Evolutionary conservation across 2,329 filamentous ascomycete genomes (phyloP).

Genomic region (Nothomitra cinnamomea): DNA sequence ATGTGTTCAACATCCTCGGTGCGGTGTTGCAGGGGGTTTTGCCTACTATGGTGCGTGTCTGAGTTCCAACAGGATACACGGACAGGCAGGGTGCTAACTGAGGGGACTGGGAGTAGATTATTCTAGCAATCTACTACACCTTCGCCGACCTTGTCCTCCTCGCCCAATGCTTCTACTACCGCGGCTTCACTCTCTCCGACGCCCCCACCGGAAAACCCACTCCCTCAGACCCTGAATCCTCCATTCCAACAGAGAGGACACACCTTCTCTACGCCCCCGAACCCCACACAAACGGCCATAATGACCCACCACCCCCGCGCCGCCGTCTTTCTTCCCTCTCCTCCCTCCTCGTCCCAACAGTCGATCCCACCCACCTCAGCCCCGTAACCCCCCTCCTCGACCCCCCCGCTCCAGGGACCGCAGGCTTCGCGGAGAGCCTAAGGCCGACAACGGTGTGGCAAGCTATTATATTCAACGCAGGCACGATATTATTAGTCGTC

Average conservation of each 20-base stretch:
- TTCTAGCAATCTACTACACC: constrained; percentile 87
- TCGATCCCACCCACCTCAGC: constrained; percentile 54
- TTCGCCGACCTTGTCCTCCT: constrained; percentile 80
- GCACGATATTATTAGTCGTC: constrained; percentile 66
- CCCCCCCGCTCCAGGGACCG: constrained; percentile 21
- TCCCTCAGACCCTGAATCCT: constrained; percentile 7
- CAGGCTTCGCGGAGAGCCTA: constrained; percentile 14
- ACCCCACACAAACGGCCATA: constrained; percentile 9
- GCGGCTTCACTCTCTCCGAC: constrained; percentile 45
- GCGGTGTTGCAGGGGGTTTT: constrained; percentile 79
- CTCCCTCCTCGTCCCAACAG: constrained; percentile 15
- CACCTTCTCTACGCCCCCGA: constrained; percentile 12
- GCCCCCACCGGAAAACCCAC: constrained; percentile 11
- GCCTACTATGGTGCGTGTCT: constrained; percentile 59
- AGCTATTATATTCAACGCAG: constrained; percentile 51
- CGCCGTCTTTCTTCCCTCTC: too few species aligned
- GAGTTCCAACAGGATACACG: not conserved
- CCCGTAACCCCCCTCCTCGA: constrained; percentile 66
- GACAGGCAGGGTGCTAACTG: not conserved
- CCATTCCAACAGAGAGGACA: constrained; percentile 20
- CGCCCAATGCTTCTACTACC: constrained; percentile 87
- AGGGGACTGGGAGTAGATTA: constrained; percentile 35
- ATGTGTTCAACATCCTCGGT: constrained; percentile 95
- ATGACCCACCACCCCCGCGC: constrained; percentile 11
- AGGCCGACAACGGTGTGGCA: constrained; percentile 26